Evolutionary conservation across 2,329 filamentous ascomycete genomes (phyloP).

Genomic region (Emmonsiellopsis sp.): DNA sequence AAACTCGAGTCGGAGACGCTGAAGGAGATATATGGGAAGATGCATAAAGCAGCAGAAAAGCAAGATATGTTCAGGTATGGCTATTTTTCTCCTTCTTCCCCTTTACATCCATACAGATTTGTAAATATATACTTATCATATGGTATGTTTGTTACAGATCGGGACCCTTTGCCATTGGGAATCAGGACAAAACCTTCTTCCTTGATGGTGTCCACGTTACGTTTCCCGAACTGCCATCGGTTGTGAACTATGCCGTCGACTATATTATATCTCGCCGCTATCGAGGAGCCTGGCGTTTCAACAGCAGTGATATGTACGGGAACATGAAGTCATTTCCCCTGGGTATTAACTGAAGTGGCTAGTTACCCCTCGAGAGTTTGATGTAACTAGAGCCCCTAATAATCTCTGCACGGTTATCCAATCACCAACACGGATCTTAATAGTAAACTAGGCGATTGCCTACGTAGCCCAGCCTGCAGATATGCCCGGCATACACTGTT

Average conservation of each 20-base stretch:
- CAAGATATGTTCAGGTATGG: neutral
- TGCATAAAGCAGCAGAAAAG: neutral
- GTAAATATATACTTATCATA: neutral
- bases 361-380: too few relatives aligned
- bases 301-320: neutral
- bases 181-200: neutral
- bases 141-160: neutral
- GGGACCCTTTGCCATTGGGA: neutral
- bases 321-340: neutral
- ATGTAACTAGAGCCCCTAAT: too few relatives aligned
- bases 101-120: neutral
- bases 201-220: neutral
- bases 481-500: too few relatives aligned
- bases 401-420: too few relatives aligned
- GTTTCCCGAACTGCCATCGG: neutral
- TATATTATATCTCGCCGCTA: neutral
- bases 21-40: neutral
- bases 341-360: too few relatives aligned
- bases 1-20: neutral
- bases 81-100: neutral
- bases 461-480: too few relatives aligned
- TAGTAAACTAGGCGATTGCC: too few relatives aligned
- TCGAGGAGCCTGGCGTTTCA: neutral
- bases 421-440: too few relatives aligned
- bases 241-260: neutral